Base-by-base conservation (phyloP, 2,329 filamentous ascomycete species). In the Aureobasidium sp. region DNA sequence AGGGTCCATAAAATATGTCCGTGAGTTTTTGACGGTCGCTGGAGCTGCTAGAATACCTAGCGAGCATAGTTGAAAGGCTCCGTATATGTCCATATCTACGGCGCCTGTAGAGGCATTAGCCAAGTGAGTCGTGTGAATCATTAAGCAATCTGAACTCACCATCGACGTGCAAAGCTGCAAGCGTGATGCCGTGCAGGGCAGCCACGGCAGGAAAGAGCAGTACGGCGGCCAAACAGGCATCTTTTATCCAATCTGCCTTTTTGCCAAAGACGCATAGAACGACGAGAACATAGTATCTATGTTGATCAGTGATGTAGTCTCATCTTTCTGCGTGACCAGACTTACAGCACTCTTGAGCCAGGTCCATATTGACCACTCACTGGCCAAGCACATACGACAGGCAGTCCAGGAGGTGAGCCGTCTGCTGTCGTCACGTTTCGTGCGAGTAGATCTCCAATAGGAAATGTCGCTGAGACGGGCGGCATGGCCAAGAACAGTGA, bases 81-180 rank as follows among this genome's bases (percentile, higher is more conserved):
- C 86, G 62, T 82, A 89, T 3, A 88, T 76, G 66, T 89, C 86
- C 81, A 89, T 83, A 67, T 88, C 86, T 15, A 87, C 80, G 15
- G 83, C 85, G 57, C 75, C 85, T 87, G n/a, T 13, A n/a, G 36
- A 52, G 20, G 20, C 26, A 29, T 61, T 67, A 63, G 67, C 46
- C 47, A 37, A 64, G 24, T 47, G 37, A 44, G 53, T 50, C 24
- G 34, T 34, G 39, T 36, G 36, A 51, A 50, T 46, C 29, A 34
- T 43, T 37, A 12, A 24, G 15, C 17, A 5, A 24, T 13, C n/a
- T 9, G 26, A 59, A 69, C 82, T 73, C 67, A 86, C 85, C 77
- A 63, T 83, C 75, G n/a, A 79, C 76, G 69, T 88, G 85, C 12
- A 85, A 66, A 3, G 78, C 77, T 0, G 84, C 81, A 7, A 88